Base-by-base conservation (phyloP, 2,329 filamentous ascomycete species). In the Arthrinium puccinioides region DNA sequence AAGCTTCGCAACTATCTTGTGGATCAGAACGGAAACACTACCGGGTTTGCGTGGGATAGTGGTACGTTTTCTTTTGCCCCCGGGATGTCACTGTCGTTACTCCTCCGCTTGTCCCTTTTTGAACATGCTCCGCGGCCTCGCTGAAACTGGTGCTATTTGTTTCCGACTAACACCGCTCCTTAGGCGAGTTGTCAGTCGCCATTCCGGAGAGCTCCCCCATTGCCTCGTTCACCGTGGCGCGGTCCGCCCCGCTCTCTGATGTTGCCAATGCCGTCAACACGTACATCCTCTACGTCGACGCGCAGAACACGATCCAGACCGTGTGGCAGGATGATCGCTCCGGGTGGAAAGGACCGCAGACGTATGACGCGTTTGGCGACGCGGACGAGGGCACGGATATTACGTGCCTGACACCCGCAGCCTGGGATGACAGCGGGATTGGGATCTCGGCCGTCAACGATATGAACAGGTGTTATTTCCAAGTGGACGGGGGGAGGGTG, bases 221-320 rank as follows among this genome's bases (percentile, higher is more conserved):
- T 6, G 48, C 37, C 7, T 45, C 43, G n/a, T 51, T 51, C 36
- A 35, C 45, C 3, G 45, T 49, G 3, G 47, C 45, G 16, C 40
- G 47, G 19, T 41, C 44, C 20, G 43, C n/a, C n/a, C n/a, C n/a
- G n/a, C n/a, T n/a, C n/a, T n/a, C n/a, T n/a, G n/a, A n/a, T n/a
- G n/a, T n/a, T n/a, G n/a, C n/a, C n/a, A n/a, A n/a, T n/a, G n/a
- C n/a, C n/a, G n/a, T n/a, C n/a, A 49, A 50, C 27, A 52, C 47
- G 20, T 50, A 49, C 31, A 44, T 50, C 32, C 39, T 50, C 11
- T 49, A 52, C 28, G 43, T 47, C 27, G 46, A 49, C 18, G 38
- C 40, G 3, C 29, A 38, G 24, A 43, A 37, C 16, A 31, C 14
- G 16, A 43, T 51, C 33, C 44, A 49, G 24, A 42, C 50, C 4